Percentiles rank a stretch among this genome's conserved stretches.
phyloP scores from a whole-genome alignment of 768 basidiomycete species.

The Lanmaoa pseudosensibilis region DNA sequence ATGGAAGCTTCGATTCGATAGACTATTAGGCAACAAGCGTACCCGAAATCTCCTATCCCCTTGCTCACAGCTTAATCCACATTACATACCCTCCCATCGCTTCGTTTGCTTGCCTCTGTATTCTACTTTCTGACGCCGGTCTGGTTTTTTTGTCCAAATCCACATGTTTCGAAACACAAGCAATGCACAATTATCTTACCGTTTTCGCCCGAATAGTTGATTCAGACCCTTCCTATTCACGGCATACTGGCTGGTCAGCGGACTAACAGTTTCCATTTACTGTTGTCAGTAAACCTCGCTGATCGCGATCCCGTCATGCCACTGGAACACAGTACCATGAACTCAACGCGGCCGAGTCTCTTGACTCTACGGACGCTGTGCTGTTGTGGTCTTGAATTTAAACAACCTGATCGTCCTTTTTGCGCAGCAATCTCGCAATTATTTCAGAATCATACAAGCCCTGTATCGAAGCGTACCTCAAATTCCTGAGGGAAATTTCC shows the following conservation, averaged over 20 bases:
- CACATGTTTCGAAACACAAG: slow-evolving; percentile 17
- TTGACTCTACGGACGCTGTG: neutral
- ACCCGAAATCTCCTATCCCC: slow-evolving; percentile 14
- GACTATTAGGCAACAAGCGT: slow-evolving; percentile 30
- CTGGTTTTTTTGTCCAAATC: slow-evolving; percentile 2
- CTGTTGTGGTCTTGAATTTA: neutral
- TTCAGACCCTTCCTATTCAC: no score
- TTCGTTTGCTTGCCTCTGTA: slow-evolving; percentile 30
- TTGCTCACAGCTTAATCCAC: slow-evolving; percentile 17
- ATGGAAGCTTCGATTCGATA: slow-evolving; percentile 25
- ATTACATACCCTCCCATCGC: slow-evolving; percentile 27
- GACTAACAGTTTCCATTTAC: neutral
- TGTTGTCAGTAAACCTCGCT: neutral
- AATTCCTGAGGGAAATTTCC: neutral
- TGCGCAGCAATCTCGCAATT: neutral
- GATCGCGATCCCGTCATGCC: neutral
- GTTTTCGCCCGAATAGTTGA: neutral
- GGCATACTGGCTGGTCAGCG: no score
- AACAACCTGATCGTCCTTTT: neutral
- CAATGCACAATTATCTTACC: slow-evolving; percentile 11
- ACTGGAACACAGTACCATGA: neutral
- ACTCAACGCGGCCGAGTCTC: neutral
- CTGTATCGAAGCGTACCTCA: neutral
- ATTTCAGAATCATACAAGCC: neutral
- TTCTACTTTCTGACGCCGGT: slow-evolving; percentile 22